phyloP scores from a whole-genome alignment of 2,329 filamentous ascomycete species.

The Anthostomella pinea region DNA sequence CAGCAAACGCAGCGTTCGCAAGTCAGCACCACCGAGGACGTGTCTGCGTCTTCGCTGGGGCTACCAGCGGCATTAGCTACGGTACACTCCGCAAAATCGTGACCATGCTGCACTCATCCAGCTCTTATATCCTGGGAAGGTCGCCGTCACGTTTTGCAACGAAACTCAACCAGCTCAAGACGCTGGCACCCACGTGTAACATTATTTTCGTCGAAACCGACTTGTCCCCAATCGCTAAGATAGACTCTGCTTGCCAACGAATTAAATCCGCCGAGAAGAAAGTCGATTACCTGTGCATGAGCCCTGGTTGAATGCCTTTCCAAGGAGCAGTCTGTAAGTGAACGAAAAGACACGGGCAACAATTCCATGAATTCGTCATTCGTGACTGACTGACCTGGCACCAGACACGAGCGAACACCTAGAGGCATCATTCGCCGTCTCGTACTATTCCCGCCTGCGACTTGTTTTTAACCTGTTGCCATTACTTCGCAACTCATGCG shows the following conservation, averaged over 20 bases:
- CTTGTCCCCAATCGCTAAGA: conserved; percentile 21
- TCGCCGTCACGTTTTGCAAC: conserved; percentile 10
- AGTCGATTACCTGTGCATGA: conserved; percentile 30
- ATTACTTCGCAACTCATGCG: conserved; percentile 22
- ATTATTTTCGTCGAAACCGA: conserved; percentile 30
- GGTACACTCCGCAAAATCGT: conserved; percentile 24
- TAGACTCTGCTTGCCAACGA: conserved; percentile 19
- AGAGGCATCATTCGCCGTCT: conserved; percentile 27
- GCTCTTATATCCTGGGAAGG: conserved; percentile 25
- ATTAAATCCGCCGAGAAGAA: conserved; percentile 16
- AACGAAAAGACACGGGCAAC: background rate
- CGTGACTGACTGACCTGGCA: too few species aligned
- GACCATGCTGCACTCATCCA: conserved; percentile 11
- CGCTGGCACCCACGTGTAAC: conserved; percentile 11
- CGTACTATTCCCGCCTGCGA: conserved; percentile 32
- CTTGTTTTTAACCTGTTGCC: conserved; percentile 32
- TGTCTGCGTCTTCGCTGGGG: conserved; percentile 13
- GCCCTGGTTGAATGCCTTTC: conserved; percentile 21
- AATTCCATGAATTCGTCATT: background rate
- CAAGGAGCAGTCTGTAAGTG: conserved; percentile 18
- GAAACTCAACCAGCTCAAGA: conserved; percentile 10
- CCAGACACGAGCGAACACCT: conserved; percentile 33
- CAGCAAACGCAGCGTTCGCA: conserved; percentile 2
- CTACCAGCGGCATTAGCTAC: conserved; percentile 23
- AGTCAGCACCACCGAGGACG: conserved; percentile 1